Base-by-base conservation (phyloP, 305 asterid species). In the Plantago lanceolata region DNA sequence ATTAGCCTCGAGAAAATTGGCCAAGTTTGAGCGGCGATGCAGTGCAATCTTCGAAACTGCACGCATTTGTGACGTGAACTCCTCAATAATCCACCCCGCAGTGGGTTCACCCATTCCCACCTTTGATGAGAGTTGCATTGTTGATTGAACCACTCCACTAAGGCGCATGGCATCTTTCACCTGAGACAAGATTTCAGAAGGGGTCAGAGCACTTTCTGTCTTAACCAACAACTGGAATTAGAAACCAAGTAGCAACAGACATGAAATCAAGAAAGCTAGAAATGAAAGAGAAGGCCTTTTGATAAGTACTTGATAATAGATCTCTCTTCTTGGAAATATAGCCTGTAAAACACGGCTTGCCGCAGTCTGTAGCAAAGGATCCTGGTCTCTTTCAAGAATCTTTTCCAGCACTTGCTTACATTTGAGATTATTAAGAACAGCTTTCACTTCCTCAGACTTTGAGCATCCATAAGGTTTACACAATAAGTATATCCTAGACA, bases 21-120 rank as follows among this genome's bases (percentile, higher is more conserved):
- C 97, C 80, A 94, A 79, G 79, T 88, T 94, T 15, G 84, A 76
- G 72, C 88, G 96, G 58, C 99, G 99, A 67, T 88, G 96, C 66
- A 94, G 75, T 12, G 96, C 96, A 62, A 90, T 85, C 84, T 85
- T 94, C 69, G 99, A 94, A 82, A 94, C 97, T 48, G 95, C 95
- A 63, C 89, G 96, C 99, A 94, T 94, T 74, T 90, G 97, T 24
- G 88, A 84, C 1, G 96, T 94, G 64, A 94, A 94, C 83, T 84
- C 96, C 82, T 90, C 96, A 61, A 90, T 78, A 49, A 90, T 82
- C 99, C 97, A 94, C 61, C 89, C 91, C 54, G 95, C 68, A 37
- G 96, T 76, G 67, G 76, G 83, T 77, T 88, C 95, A 71, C 96
- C 97, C 76, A 78, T 80, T 48, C 96, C 97, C 75, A 94, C 79